These are phyloP conservation scores for Blastocystis sp. DNA, from an alignment of 352 stramenopile genomes.

Conservation along the genomic window DNA sequence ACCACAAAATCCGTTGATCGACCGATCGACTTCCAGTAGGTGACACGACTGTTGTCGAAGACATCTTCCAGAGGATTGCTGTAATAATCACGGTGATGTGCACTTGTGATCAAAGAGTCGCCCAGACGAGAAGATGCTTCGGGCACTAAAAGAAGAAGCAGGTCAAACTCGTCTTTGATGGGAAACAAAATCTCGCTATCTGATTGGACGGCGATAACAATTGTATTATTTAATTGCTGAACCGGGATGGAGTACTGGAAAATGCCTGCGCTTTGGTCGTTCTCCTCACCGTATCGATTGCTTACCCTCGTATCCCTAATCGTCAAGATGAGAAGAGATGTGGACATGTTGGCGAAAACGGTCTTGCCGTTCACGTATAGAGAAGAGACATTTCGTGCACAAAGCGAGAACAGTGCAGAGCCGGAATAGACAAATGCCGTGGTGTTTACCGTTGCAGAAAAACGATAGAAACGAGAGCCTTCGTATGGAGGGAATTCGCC, in stretches of 20 bases:
- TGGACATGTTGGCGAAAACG: background rate
- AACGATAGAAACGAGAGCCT: background rate
- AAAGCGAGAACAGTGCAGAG: background rate
- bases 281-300: background rate
- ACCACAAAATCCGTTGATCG: background rate
- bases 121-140: background rate
- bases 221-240: background rate
- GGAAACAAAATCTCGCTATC: background rate
- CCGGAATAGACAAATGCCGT: background rate
- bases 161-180: background rate
- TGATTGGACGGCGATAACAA: background rate
- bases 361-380: background rate
- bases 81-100: background rate
- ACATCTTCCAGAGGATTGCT: background rate
- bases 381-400: background rate
- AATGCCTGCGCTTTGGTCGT: too few species aligned
- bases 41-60: background rate
- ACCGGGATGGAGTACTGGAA: background rate
- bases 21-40: background rate
- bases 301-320: background rate
- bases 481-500: slow-evolving; percentile 4
- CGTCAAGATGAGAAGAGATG: background rate
- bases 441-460: background rate
- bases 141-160: background rate
- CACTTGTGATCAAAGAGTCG: background rate